Evolutionary conservation across 495 filamentous ascomycete species (phyloP), one percentile per base, ranked within the genome.

Genomic region (Podospora didyma): DNA sequence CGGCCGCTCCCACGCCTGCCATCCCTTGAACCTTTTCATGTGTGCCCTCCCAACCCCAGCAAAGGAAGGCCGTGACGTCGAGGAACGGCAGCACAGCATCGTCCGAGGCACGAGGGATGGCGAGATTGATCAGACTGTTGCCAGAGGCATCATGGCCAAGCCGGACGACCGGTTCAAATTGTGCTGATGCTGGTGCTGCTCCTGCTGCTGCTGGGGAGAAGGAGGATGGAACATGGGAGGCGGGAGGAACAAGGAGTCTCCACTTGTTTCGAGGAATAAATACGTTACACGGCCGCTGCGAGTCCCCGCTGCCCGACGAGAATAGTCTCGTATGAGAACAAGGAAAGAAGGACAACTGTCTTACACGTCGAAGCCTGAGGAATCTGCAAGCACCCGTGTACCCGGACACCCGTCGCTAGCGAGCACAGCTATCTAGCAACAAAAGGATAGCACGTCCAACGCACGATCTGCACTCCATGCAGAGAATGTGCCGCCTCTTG

Each of bases 291-390:
- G 39, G 54, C 54, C 49, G 47, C 60, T 70, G 67, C 67, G 48
- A 50, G 56, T 60, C 53, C 53, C 67, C 67, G 65, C 55, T 49
- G 58, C 65, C 60, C 61, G 65, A 70, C 63, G 67, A 70, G 67
- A 68, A 68, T 58, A 57, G 53, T 57, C 65, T 70, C 67, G 67
- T 70, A 68, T 68, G 62, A 59, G 57, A 34, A 35, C 46, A 53
- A 59, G 61, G 49, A 49, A 56, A 16, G 51, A 22, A 52, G 57
- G 45, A 21, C 26, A 41, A 23, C 20, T 49, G 56, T 60, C 56
- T 61, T 56, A 49, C 57, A 49, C 61, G 58, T 64, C 9, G 34
- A 7, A 31, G 55, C 45, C 46, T 46, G 46, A 31, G 46, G 46
- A 47, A 51, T 46, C 51, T 65, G 62, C 62, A 56, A 20, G n/a